Base-by-base conservation (phyloP, 352 stramenopile species). In the Bremia lactucae region DNA sequence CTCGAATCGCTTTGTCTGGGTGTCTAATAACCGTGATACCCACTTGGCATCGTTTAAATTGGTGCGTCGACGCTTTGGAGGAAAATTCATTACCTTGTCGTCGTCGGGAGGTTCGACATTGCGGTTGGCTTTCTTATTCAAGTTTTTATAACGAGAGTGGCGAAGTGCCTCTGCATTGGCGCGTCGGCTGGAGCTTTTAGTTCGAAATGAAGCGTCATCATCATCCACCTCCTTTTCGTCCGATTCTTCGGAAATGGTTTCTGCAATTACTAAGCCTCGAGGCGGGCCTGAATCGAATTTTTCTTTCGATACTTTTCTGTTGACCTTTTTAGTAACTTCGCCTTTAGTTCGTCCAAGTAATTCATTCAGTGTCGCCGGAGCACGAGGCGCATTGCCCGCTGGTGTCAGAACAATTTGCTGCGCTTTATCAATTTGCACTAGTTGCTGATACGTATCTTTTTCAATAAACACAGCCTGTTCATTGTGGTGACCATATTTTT, bases 1-100 rank as follows among this genome's bases (percentile, higher is more conserved):
- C 21, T 71, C 57, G 16, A 71, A 65, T 9, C 61, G 56, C 18
- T 62, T 54, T 2, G 57, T 62, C 35, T 71, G 61, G 7, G 49
- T 51, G 13, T 67, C 43, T 18, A 71, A 26, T 20, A 71, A 44
- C n/a, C 52, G 56, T 4, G 52, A 56, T 6, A 66, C 52, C 57
- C 57, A 66, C 38, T 55, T 58, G 15, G 57, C 41, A 42, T 71
- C 53, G 22, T 46, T 52, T 23, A 65, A 40, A 1, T 26, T 49
- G 2, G 52, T 55, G 6, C 56, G 49, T 39, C 49, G 52, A 6
- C 49, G 42, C 21, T 62, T 62, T 8, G 35, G n/a, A 28, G 35
- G 49, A 36, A 28, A 45, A 10, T 13, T 35, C 4, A 14, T 23
- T 20, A 25, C 26, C 4, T 5, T 18, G 7, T 51, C 36, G 18